A percentile compares a stretch with the other conserved stretches of the same genome.
Conservation (phyloP, 1,139 yeast genomes). For the Wickerhamomyces sp. region DNA sequence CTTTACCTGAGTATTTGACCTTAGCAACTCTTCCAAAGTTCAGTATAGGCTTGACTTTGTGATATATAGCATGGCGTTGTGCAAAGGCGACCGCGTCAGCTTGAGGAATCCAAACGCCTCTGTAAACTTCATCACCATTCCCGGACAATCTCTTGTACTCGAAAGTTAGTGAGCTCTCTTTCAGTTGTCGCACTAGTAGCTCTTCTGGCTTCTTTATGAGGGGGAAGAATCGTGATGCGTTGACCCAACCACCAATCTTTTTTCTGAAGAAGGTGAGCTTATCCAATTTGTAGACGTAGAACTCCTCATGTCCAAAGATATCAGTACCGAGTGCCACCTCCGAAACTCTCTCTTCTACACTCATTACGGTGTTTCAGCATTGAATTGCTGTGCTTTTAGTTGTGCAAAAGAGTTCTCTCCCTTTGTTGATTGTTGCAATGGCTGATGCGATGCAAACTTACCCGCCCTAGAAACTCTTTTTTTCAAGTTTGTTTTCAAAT, state of each 20-base stretch:
- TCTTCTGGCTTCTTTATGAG: constrained; percentile 1
- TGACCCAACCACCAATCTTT: constrained; percentile 23
- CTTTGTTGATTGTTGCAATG: too few species aligned
- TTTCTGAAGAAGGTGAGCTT: constrained; percentile 9
- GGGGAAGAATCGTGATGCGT: constrained; percentile 9
- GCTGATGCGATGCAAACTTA: too few species aligned
- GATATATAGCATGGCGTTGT: constrained; percentile 6
- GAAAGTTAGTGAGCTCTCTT: not conserved
- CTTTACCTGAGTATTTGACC: constrained; percentile 16
- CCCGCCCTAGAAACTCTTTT: too few species aligned
- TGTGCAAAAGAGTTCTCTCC: too few species aligned
- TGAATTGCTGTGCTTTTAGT: too few species aligned
- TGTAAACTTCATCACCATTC: constrained; percentile 1
- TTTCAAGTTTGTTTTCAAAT: too few species aligned
- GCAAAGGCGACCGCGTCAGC: constrained; percentile 19
- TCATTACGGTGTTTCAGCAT: too few species aligned
- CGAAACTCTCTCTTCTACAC: too few species aligned
- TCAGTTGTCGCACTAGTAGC: not conserved
- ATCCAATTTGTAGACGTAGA: constrained; percentile 8
- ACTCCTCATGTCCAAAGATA: constrained; percentile 15
- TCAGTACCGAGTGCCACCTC: constrained; percentile 10
- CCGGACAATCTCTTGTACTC: not conserved
- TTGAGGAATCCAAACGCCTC: constrained; percentile 19
- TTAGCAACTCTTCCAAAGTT: constrained; percentile 20
- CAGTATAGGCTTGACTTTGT: constrained; percentile 14